Percentiles rank a stretch among this genome's conserved stretches.
These are phyloP conservation scores for Plenodomus biglobosus DNA, from an alignment of 2,329 filamentous ascomycete species.

Conservation along the genomic window DNA sequence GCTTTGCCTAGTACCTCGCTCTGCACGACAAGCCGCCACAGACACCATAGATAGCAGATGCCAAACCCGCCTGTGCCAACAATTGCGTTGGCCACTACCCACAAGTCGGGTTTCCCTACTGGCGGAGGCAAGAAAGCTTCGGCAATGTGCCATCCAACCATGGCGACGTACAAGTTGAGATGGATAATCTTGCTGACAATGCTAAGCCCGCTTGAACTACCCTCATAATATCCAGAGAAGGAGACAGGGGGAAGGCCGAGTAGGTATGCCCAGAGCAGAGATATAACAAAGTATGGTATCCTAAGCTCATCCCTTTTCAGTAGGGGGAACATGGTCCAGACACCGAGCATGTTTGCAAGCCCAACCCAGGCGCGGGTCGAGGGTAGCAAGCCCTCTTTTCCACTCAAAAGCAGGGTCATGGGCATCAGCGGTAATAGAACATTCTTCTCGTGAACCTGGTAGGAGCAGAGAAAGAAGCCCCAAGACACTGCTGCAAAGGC, in stretches of 20 bases:
- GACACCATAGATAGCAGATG: slow-evolving; percentile 88
- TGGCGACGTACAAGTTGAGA: slow-evolving; percentile 70
- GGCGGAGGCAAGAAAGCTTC: slow-evolving; percentile 72
- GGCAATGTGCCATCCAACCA: slow-evolving; percentile 78
- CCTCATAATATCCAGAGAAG: slow-evolving; percentile 64
- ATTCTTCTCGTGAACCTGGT: slow-evolving; percentile 98
- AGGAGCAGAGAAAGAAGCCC: slow-evolving; percentile 97
- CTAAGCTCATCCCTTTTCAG: slow-evolving; percentile 80
- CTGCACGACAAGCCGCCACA: slow-evolving; percentile 66
- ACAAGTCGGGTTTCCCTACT: slow-evolving; percentile 80
- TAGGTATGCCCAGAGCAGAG: slow-evolving; percentile 87
- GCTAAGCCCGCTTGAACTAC: slow-evolving; percentile 47
- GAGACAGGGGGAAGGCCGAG: slow-evolving; percentile 81
- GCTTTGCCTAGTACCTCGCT: slow-evolving; percentile 51
- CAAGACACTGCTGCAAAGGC: slow-evolving; percentile 84
- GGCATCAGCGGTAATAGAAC: slow-evolving; percentile 88
- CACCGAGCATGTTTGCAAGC: slow-evolving; percentile 87
- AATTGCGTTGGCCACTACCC: slow-evolving; percentile 88
- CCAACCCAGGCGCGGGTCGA: slow-evolving; percentile 86
- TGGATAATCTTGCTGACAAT: slow-evolving; percentile 72
- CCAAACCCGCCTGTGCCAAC: slow-evolving; percentile 83
- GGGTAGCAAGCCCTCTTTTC: slow-evolving; percentile 73
- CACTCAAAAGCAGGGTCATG: slow-evolving; percentile 84
- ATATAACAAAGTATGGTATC: slow-evolving; percentile 82
- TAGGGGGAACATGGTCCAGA: slow-evolving; percentile 92